Conservation (phyloP, 352 stramenopile genomes). For the Pythium aphanidermatum region DNA sequence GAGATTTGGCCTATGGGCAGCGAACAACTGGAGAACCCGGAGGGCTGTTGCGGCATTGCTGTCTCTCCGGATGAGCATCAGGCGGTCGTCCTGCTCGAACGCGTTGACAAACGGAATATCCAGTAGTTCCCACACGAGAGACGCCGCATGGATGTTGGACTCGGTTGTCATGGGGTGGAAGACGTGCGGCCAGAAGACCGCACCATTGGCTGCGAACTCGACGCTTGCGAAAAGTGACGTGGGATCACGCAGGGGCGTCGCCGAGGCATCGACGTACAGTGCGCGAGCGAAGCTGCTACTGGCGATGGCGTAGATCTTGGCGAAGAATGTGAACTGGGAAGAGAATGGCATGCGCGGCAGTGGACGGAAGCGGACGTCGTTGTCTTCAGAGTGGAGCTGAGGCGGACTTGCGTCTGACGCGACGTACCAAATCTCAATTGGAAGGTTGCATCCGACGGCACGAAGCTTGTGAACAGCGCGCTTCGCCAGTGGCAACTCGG, state of each 20-base stretch:
- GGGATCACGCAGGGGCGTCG: conserved; percentile 14
- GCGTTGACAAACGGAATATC: conserved; percentile 20
- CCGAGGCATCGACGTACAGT: conserved; percentile 12
- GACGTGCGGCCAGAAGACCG: conserved; percentile 26
- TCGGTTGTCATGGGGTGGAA: conserved; percentile 14
- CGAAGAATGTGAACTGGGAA: background rate
- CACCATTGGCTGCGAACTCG: conserved; percentile 9
- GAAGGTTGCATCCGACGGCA: conserved; percentile 9
- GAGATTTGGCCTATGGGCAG: conserved; percentile 14
- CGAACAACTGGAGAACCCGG: conserved; percentile 14
- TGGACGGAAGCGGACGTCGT: background rate
- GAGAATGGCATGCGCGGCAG: conserved; percentile 2
- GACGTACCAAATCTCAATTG: conserved; percentile 22
- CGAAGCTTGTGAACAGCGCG: conserved; percentile 7
- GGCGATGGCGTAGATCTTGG: conserved; percentile 18
- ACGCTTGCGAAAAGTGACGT: conserved; percentile 19
- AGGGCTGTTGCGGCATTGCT: conserved; percentile 1
- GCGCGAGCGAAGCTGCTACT: conserved; percentile 19
- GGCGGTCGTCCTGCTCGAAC: conserved; percentile 23
- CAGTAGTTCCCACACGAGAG: conserved; percentile 21
- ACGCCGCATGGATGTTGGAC: conserved; percentile 12
- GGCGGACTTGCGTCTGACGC: background rate
- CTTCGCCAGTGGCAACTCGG: background rate
- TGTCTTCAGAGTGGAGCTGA: background rate
- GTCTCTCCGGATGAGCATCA: conserved; percentile 17